Conservation (phyloP, 805 yeast genomes). For the Yarrowia sp. region DNA sequence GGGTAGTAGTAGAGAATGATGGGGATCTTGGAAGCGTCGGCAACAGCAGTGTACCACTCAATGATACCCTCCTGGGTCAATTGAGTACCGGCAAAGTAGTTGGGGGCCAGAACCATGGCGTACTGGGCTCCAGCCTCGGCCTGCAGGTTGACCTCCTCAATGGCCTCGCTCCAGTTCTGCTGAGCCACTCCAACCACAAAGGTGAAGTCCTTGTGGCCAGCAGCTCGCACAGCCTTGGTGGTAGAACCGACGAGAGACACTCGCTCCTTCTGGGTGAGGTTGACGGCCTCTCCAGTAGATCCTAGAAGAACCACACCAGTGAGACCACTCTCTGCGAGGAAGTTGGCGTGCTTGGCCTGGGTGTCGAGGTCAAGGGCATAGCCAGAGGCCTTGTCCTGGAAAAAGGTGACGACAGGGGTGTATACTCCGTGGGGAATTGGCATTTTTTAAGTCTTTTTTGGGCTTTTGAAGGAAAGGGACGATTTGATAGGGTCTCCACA, state of each 20-base stretch:
- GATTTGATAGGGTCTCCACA: constrained; percentile 12
- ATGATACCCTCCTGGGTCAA: constrained; percentile 47
- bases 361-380: constrained; percentile 46
- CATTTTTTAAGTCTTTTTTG: not conserved
- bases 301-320: constrained; percentile 52
- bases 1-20: constrained; percentile 50
- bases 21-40: constrained; percentile 46
- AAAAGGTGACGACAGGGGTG: constrained; percentile 56
- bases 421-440: constrained; percentile 41
- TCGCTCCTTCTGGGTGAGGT: constrained; percentile 49
- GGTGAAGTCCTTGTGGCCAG: constrained; percentile 43
- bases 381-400: constrained; percentile 43
- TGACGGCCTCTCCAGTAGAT: constrained; percentile 57
- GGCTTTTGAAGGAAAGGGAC: not conserved
- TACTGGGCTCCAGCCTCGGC: constrained; percentile 37
- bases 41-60: constrained; percentile 47
- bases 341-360: constrained; percentile 47
- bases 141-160: constrained; percentile 38
- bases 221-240: constrained; percentile 39
- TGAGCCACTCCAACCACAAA: constrained; percentile 52
- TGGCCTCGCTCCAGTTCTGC: constrained; percentile 47
- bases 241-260: constrained; percentile 35
- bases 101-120: constrained; percentile 45
- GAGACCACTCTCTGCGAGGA: constrained; percentile 46
- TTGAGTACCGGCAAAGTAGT: constrained; percentile 49